Percentiles rank a stretch among this genome's conserved stretches.
phyloP scores from a whole-genome alignment of 2,329 filamentous ascomycete genomes.

The Epichloe gansuensis region DNA sequence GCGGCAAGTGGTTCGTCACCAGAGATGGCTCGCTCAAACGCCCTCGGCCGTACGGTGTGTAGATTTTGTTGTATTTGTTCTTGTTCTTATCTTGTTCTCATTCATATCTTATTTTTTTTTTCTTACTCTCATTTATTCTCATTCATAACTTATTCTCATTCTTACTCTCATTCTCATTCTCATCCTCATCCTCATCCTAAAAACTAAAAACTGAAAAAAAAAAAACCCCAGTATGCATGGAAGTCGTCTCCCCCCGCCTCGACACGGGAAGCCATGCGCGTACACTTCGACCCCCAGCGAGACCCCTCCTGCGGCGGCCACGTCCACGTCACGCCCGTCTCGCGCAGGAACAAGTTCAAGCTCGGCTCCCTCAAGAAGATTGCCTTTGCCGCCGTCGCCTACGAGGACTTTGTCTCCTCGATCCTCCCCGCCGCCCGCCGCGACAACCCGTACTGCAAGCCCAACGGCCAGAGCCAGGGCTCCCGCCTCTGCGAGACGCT shows the following conservation, averaged over 20 bases:
- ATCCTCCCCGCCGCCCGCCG: slow-evolving; percentile 21
- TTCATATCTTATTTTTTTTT: neutral
- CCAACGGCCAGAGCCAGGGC: slow-evolving; percentile 20
- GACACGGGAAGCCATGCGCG: slow-evolving; percentile 27
- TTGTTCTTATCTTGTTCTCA: neutral
- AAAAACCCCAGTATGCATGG: slow-evolving; percentile 23
- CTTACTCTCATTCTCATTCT: neutral
- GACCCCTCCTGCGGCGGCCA: slow-evolving; percentile 25
- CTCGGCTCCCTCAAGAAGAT: slow-evolving; percentile 23
- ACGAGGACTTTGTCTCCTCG: slow-evolving; percentile 22
- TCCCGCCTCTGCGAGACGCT: slow-evolving; percentile 19
- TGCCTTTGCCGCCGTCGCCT: slow-evolving; percentile 22
- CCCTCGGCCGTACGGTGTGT: slow-evolving; percentile 22
- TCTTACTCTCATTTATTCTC: neutral
- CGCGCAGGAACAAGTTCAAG: slow-evolving; percentile 21
- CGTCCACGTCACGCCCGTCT: slow-evolving; percentile 26
- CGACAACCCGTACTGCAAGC: slow-evolving; percentile 23
- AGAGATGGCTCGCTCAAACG: slow-evolving; percentile 26
- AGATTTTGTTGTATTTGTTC: neutral
- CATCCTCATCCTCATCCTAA: neutral
- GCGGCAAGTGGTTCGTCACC: slow-evolving; percentile 29
- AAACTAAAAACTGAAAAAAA: neutral
- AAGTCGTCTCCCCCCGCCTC: slow-evolving; percentile 26
- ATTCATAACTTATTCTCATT: neutral
- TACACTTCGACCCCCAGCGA: slow-evolving; percentile 25